Evolutionary conservation across 1,284 basidiomycete species (phyloP).

Genomic region (Porogramme epimiltina): DNA sequence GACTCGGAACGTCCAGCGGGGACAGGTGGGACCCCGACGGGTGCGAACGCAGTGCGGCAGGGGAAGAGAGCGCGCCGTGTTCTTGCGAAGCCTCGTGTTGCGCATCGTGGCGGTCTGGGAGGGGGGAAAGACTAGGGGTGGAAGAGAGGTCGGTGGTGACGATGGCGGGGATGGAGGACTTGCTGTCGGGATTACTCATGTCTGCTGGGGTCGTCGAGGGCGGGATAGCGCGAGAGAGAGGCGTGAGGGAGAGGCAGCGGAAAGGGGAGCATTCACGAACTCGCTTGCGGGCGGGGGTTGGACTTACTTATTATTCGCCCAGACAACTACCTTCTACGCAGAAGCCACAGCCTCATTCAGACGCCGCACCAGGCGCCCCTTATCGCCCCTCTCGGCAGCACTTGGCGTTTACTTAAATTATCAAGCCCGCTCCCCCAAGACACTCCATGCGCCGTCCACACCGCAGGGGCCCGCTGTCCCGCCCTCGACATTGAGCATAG

Average conservation of each 20-base stretch:
- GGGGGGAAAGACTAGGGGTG: constrained; percentile 19
- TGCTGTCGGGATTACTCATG: constrained; percentile 20
- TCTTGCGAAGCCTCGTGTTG: constrained; percentile 7
- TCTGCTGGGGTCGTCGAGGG: background rate
- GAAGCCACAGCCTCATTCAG: background rate
- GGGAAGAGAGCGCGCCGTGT: constrained; percentile 2
- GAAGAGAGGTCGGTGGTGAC: constrained; percentile 30
- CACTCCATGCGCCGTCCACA: too few relatives aligned
- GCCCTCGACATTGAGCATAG: too few relatives aligned
- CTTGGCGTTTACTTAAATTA: too few relatives aligned
- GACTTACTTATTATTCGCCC: too few relatives aligned
- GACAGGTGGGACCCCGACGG: constrained; percentile 18
- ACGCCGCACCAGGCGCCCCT: too few relatives aligned
- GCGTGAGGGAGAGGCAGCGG: constrained; percentile 1
- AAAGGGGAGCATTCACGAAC: background rate
- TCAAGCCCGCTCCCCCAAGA: too few relatives aligned
- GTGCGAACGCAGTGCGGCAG: constrained; percentile 7
- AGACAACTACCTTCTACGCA: background rate
- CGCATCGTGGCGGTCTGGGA: constrained; percentile 11
- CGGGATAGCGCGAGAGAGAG: background rate
- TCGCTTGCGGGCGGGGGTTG: background rate
- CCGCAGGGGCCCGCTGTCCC: too few relatives aligned
- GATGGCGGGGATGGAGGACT: constrained; percentile 26
- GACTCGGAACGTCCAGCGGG: constrained; percentile 18
- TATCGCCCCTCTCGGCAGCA: too few relatives aligned